A percentile compares a stretch with the other conserved stretches of the same genome.
Evolutionary conservation across 441 rosid genomes (phyloP).

Genomic region (Syzygium malaccense): DNA sequence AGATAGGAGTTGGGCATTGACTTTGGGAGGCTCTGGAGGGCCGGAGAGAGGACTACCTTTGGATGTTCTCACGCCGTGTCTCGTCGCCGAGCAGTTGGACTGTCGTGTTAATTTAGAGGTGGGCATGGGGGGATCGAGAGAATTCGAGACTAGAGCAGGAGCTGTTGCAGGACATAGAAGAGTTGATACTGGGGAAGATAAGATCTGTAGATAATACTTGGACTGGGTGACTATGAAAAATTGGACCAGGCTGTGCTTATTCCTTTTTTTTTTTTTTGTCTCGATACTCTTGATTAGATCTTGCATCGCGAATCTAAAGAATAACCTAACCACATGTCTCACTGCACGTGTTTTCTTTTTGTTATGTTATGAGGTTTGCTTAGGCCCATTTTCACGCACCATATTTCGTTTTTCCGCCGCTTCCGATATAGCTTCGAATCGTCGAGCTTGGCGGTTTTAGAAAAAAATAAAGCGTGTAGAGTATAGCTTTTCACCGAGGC

Average conservation of each 20-base stretch:
- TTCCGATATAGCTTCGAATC: neutral
- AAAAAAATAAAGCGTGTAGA: too few species aligned
- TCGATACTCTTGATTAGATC: neutral
- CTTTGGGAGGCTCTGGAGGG: neutral
- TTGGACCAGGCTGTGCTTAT: neutral
- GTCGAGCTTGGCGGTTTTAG: neutral
- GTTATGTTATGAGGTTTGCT: rapidly evolving
- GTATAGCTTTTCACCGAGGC: too few species aligned
- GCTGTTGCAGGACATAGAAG: neutral
- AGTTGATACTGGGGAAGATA: neutral
- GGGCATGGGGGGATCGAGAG: neutral
- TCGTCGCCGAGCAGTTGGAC: neutral
- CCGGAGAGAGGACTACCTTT: neutral
- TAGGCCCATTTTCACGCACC: rapidly evolving
- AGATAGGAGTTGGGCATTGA: neutral
- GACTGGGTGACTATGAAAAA: neutral
- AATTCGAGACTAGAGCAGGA: neutral
- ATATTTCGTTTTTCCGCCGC: neutral
- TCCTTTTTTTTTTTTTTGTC: too few species aligned
- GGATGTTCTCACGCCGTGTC: neutral
- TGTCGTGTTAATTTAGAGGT: neutral
- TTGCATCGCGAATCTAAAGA: neutral
- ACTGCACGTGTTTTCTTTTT: neutral
- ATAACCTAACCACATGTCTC: neutral
- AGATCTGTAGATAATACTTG: neutral